Evolutionary conservation across 2,329 filamentous ascomycete genomes (phyloP).

Genomic region (Trichoderma citrinoviride): DNA sequence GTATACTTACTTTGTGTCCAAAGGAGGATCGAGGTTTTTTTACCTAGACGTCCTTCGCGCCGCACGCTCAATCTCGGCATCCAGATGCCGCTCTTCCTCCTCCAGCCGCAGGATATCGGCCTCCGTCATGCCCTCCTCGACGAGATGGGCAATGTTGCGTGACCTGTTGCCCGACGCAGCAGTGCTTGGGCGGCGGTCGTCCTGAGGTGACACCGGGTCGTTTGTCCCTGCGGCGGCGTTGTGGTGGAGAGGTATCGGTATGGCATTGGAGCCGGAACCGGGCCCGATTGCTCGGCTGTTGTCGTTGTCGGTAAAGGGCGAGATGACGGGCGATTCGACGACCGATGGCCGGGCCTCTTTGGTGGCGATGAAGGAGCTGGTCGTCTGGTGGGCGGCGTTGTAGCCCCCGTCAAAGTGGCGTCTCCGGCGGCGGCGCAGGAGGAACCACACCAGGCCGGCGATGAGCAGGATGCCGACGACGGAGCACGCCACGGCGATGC

Average conservation of each 20-base stretch:
- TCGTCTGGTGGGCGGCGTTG: conserved; percentile 26
- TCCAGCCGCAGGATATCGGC: conserved; percentile 55
- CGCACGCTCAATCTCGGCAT: conserved; percentile 53
- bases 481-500: conserved; percentile 45
- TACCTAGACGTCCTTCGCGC: conserved; percentile 24
- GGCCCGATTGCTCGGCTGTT: conserved; percentile 16
- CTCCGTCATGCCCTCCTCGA: conserved; percentile 60
- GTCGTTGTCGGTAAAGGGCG: conserved; percentile 45
- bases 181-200: conserved; percentile 22
- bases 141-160: conserved; percentile 48
- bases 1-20: background rate
- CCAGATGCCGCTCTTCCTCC: conserved; percentile 57
- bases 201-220: background rate
- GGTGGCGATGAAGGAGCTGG: conserved; percentile 44
- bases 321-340: conserved; percentile 40
- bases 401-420: background rate
- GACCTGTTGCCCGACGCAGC: conserved; percentile 34
- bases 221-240: background rate
- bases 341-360: conserved; percentile 44
- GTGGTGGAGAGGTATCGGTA: background rate
- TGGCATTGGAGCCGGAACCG: background rate
- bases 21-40: background rate
- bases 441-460: conserved; percentile 42
- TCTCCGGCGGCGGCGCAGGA: conserved; percentile 43
- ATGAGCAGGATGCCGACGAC: conserved; percentile 41